Evolutionary conservation across 2,329 filamentous ascomycete genomes (phyloP), one percentile per base, ranked within the genome.

Genomic region (Phialophora chinensis): DNA sequence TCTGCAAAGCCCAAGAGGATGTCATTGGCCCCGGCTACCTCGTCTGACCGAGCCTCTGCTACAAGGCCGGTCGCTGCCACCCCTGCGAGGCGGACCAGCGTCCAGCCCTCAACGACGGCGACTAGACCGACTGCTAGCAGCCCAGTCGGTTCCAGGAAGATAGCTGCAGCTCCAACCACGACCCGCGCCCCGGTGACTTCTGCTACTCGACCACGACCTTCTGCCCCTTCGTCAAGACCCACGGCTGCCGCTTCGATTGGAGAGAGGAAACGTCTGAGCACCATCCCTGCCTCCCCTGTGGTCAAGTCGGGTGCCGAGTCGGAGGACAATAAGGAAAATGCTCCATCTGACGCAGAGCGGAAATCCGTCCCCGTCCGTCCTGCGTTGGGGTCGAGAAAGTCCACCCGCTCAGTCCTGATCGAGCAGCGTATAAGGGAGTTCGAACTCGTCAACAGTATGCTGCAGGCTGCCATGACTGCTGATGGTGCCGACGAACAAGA

Each of bases 1-100:
- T 78, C 79, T 11, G 74, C 77, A 27, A 75, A 76, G 7, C 79
- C 79, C 49, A 83, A 82, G 73, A 76, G 80, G 53, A 79, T 80
- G 75, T 82, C 81, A 4, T 73, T 82, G 62, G 78, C 75, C 8
- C 76, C 79, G 4, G 78, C 75, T 12, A 69, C 78, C 0, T 73
- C 76, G 31, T 78, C 61, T 25, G 71, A 69, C 10, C 65, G 69
- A 14, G 54, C 63, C 17, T 65, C 58, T 14, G 56, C 65, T 54
- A 56, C 67, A 31, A 67, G 58, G 33, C 52, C 66, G 1, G 61
- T 66, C 42, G 11, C 66, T 27, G 56, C 70, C 12, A 70, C 67
- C 11, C 65, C 71, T 53, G 61, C 66, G 20, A 47, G 68, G 17
- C 58, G 67, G 10, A 66, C 68, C 7, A 65, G 68, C 17, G 27